A percentile compares a stretch with the other conserved stretches of the same genome.
These are phyloP conservation scores for Penicillium alfredii DNA, from an alignment of 495 filamentous ascomycete genomes.

Conservation along the genomic window DNA sequence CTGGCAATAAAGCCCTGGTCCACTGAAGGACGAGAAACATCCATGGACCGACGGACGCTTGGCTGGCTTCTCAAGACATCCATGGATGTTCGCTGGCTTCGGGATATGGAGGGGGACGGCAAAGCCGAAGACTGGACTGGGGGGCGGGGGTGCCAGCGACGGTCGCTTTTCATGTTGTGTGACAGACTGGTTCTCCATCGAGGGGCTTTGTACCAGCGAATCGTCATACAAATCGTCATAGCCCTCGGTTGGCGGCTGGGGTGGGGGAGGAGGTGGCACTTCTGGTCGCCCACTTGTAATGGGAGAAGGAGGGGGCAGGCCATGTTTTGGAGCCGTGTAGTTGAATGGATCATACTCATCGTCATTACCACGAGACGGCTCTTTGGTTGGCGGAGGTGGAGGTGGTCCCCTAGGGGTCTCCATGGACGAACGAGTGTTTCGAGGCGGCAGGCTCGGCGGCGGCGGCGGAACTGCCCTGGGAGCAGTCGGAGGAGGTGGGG, in stretches of 20 bases:
- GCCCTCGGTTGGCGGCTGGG: constrained; percentile 29
- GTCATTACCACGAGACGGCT: constrained; percentile 46
- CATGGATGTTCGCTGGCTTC: constrained; percentile 56
- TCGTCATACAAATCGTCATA: constrained; percentile 50
- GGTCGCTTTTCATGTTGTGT: constrained; percentile 32
- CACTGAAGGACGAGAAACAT: constrained; percentile 56
- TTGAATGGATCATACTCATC: constrained; percentile 73
- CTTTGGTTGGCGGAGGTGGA: constrained; percentile 44
- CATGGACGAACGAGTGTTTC: constrained; percentile 46
- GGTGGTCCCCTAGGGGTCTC: constrained; percentile 68
- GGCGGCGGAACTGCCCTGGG: constrained; percentile 51
- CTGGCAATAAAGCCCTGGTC: constrained; percentile 80
- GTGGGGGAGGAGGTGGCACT: constrained; percentile 26
- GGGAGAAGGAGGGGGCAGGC: constrained; percentile 21
- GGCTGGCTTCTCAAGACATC: constrained; percentile 53
- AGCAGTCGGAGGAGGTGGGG: constrained; percentile 52
- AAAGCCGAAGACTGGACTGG: constrained; percentile 33
- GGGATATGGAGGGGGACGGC: constrained; percentile 39
- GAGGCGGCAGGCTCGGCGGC: constrained; percentile 46
- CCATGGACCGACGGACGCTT: constrained; percentile 63
- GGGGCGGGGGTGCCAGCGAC: constrained; percentile 28
- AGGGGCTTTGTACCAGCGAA: constrained; percentile 42
- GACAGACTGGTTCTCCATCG: constrained; percentile 37
- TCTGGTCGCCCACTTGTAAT: constrained; percentile 20
- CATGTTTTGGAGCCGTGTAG: constrained; percentile 49